Evolutionary conservation across 2,329 filamentous ascomycete genomes (phyloP).

Genomic region (Phaeoacremonium minimum): DNA sequence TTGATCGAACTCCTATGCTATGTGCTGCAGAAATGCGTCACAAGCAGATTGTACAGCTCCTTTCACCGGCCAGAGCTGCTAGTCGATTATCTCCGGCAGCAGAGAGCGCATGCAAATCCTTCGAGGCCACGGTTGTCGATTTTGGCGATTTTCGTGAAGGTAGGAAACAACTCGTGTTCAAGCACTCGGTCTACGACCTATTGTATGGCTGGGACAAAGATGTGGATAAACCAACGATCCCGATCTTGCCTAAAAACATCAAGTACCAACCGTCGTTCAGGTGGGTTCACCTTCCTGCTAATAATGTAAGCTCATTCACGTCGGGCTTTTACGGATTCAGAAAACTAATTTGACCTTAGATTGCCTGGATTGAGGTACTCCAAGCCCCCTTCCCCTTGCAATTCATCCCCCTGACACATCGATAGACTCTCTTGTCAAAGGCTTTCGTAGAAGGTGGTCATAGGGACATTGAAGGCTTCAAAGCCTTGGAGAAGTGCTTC

Average conservation of each 20-base stretch:
- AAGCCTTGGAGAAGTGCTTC: conserved; percentile 56
- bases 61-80: conserved; percentile 28
- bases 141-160: conserved; percentile 35
- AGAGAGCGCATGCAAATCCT: conserved; percentile 37
- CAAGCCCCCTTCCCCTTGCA: conserved; percentile 53
- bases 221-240: conserved; percentile 39
- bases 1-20: conserved; percentile 34
- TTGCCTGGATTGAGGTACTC: conserved; percentile 53
- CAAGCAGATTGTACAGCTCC: conserved; percentile 28
- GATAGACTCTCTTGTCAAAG: conserved; percentile 51
- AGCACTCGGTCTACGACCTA: conserved; percentile 44
- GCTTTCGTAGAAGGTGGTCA: conserved; percentile 59
- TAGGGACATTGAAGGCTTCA: conserved; percentile 60
- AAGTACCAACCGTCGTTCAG: conserved; percentile 36
- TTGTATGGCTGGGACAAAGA: conserved; percentile 44
- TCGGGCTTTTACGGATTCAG: too few relatives aligned
- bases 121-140: conserved; percentile 48
- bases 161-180: conserved; percentile 38
- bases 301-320: conserved; percentile 42
- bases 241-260: conserved; percentile 37
- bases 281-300: conserved; percentile 50
- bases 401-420: conserved; percentile 47
- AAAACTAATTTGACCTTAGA: conserved; percentile 12
- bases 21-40: conserved; percentile 32
- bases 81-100: conserved; percentile 30